Evolutionary conservation across 2,329 filamentous ascomycete species (phyloP).

Genomic region (Hymenotorrendiella dingleyae): DNA sequence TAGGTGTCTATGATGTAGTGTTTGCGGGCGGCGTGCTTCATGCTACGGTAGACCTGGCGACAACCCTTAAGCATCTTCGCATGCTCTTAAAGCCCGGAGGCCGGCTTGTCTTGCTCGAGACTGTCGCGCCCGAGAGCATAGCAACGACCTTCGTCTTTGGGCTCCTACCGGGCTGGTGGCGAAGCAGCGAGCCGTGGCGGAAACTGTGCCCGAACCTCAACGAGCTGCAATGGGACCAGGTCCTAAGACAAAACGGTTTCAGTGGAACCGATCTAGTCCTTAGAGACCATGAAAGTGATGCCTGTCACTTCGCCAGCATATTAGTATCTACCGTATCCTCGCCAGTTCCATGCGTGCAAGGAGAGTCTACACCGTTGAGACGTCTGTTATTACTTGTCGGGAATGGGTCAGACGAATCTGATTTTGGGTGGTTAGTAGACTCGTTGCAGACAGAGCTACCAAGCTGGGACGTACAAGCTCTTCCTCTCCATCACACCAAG

Average conservation of each 20-base stretch:
- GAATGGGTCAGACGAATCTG: neutral
- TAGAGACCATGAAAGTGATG: constrained; percentile 1
- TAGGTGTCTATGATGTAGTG: constrained; percentile 23
- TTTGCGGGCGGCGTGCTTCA: constrained; percentile 21
- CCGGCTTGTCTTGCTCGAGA: constrained; percentile 1
- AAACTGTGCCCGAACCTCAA: constrained; percentile 10
- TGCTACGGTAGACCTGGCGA: constrained; percentile 12
- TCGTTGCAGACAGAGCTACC: neutral
- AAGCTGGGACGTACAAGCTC: neutral
- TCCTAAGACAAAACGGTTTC: constrained; percentile 16
- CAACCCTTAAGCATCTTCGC: constrained; percentile 13
- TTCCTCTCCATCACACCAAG: neutral
- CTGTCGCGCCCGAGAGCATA: neutral
- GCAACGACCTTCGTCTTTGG: constrained; percentile 23
- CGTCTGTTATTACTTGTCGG: neutral
- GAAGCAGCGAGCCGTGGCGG: constrained; percentile 26
- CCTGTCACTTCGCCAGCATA: neutral
- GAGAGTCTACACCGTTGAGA: neutral
- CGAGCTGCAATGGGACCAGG: neutral
- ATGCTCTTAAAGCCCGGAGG: constrained; percentile 19
- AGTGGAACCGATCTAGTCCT: constrained; percentile 23
- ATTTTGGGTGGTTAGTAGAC: neutral
- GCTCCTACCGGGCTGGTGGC: constrained; percentile 35
- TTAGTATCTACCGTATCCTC: neutral
- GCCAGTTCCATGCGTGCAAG: neutral